phyloP scores from a whole-genome alignment of 192 early-diverging fungal species.

The Coemansia sp. region DNA sequence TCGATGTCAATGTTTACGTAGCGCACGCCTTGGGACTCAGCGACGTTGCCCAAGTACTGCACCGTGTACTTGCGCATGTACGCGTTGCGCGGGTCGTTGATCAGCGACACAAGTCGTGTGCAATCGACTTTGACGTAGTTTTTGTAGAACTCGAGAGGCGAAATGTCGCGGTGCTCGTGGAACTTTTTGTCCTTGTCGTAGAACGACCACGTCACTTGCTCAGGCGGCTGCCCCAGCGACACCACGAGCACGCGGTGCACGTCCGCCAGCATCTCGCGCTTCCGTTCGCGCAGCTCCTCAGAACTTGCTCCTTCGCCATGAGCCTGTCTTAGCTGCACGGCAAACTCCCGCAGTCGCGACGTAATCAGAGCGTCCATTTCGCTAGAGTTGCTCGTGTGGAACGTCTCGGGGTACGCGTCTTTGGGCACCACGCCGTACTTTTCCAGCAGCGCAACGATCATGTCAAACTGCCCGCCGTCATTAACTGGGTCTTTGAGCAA shows the following conservation, averaged over 20 bases:
- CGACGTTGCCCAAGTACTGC: constrained; percentile 70
- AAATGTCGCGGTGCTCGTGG: constrained; percentile 55
- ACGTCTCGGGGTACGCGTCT: constrained; percentile 63
- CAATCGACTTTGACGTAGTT: constrained; percentile 62
- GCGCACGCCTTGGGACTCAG: constrained; percentile 63
- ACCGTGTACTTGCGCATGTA: constrained; percentile 67
- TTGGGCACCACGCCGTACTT: constrained; percentile 80
- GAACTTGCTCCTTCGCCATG: constrained; percentile 46
- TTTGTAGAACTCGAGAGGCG: constrained; percentile 64
- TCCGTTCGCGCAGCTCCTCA: constrained; percentile 53
- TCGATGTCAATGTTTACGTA: constrained; percentile 65
- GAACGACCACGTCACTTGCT: constrained; percentile 65
- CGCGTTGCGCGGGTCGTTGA: constrained; percentile 74
- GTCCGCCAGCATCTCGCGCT: constrained; percentile 63
- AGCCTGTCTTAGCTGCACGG: constrained; percentile 58
- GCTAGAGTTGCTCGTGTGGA: constrained; percentile 61
- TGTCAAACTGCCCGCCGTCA: constrained; percentile 80
- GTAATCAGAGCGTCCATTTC: constrained; percentile 64
- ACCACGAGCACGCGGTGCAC: constrained; percentile 71
- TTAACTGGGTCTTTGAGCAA: constrained; percentile 64
- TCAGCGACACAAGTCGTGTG: constrained; percentile 62
- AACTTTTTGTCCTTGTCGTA: constrained; percentile 72
- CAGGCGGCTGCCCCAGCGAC: constrained; percentile 70
- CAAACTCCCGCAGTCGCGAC: constrained; percentile 68
- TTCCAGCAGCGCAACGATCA: constrained; percentile 73